phyloP scores from a whole-genome alignment of 495 filamentous ascomycete species.

The Diplogelasinospora grovesii region DNA sequence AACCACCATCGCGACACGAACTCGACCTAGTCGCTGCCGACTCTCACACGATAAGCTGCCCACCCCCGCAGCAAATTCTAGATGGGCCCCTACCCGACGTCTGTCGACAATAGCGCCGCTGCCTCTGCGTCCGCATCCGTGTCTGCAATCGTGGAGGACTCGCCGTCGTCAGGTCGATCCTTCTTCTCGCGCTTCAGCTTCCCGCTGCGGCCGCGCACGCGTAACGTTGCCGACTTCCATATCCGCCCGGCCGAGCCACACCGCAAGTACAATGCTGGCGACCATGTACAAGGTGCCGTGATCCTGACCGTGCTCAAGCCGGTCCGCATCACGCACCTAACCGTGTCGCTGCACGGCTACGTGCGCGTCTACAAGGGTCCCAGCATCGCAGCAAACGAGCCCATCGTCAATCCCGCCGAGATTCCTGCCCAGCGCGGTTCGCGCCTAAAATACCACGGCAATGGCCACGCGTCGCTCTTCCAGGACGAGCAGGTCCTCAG shows the following conservation, averaged over 20 bases:
- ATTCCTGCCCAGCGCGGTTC: constrained; percentile 36
- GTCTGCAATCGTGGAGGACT: constrained; percentile 22
- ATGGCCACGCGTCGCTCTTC: constrained; percentile 80
- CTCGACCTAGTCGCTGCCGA: constrained; percentile 6
- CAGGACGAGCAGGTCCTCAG: constrained; percentile 87
- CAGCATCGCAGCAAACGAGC: constrained; percentile 54
- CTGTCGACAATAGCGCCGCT: constrained; percentile 26
- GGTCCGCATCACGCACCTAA: constrained; percentile 82
- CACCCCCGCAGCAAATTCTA: constrained; percentile 12
- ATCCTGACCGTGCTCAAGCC: constrained; percentile 75
- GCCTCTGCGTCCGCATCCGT: constrained; percentile 18
- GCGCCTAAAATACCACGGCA: constrained; percentile 63
- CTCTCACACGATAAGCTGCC: constrained; percentile 6
- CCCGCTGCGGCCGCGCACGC: constrained; percentile 51
- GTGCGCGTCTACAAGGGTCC: constrained; percentile 82
- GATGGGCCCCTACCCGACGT: constrained; percentile 31
- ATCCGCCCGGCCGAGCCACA: constrained; percentile 79
- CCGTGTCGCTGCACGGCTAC: constrained; percentile 78
- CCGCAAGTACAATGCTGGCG: constrained; percentile 67
- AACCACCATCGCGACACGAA: background rate
- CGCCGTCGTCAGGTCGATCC: constrained; percentile 31
- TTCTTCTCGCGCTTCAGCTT: constrained; percentile 49
- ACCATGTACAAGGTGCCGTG: constrained; percentile 63
- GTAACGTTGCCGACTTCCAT: constrained; percentile 76
- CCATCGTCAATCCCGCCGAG: constrained; percentile 36